Conservation (phyloP, 768 basidiomycete genomes). For the Tubosaeta sp. region DNA sequence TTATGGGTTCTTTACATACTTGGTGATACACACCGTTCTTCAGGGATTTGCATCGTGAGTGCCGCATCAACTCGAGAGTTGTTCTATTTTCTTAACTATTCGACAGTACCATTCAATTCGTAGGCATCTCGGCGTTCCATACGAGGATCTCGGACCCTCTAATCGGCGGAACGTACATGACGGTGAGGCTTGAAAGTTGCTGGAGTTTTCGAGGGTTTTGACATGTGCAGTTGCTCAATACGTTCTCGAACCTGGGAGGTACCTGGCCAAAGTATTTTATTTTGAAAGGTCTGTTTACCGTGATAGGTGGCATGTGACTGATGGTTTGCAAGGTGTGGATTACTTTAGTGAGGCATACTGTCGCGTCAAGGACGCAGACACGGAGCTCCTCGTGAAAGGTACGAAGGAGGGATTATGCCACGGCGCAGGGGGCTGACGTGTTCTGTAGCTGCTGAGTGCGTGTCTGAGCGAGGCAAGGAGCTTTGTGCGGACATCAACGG, state of each 20-base stretch:
- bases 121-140: slow-evolving; percentile 98
- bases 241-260: slow-evolving; percentile 93
- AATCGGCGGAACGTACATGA: slow-evolving; percentile 99
- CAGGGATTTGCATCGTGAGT: slow-evolving; percentile 82
- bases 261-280: slow-evolving; percentile 98
- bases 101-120: slow-evolving; percentile 92
- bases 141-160: slow-evolving; percentile 93
- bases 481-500: slow-evolving; percentile 74
- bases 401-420: slow-evolving; percentile 5
- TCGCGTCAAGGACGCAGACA: slow-evolving; percentile 55
- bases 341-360: slow-evolving; percentile 83
- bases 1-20: slow-evolving; percentile 70
- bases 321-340: slow-evolving; percentile 64
- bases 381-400: slow-evolving; percentile 55
- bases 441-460: slow-evolving; percentile 73
- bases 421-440: slow-evolving; percentile 8
- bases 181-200: slow-evolving; percentile 46
- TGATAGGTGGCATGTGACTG: slow-evolving; percentile 3
- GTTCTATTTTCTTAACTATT: slow-evolving; percentile 1
- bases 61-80: not conserved
- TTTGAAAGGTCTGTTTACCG: slow-evolving; percentile 60
- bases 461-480: slow-evolving; percentile 86
- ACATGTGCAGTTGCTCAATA: slow-evolving; percentile 74
- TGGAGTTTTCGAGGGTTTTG: slow-evolving; percentile 5
- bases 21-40: slow-evolving; percentile 78